A percentile compares a stretch with the other conserved stretches of the same genome.
phyloP scores from a whole-genome alignment of 1,139 yeast genomes.

The Sugiyamaella neomexicana region DNA sequence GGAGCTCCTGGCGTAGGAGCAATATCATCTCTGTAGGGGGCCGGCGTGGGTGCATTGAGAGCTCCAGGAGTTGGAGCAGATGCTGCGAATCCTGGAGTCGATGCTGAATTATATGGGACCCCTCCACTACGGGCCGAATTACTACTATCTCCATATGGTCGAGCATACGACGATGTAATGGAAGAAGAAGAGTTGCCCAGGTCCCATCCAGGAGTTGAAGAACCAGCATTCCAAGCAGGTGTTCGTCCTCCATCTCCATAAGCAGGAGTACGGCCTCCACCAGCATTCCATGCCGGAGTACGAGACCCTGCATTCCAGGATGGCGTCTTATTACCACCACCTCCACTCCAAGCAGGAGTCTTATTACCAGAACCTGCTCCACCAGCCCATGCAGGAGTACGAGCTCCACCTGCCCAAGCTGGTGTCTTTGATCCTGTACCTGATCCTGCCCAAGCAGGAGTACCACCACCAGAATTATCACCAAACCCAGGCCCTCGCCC shows the following conservation, averaged over 20 bases:
- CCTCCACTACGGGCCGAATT: slow-evolving; percentile 28
- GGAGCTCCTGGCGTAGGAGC: slow-evolving; percentile 45
- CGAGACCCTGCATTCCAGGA: not conserved
- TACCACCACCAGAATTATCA: slow-evolving; percentile 41
- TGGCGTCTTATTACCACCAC: slow-evolving; percentile 38
- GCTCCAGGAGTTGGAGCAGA: slow-evolving; percentile 51
- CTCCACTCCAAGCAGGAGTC: slow-evolving; percentile 41
- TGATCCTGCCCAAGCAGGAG: slow-evolving; percentile 46
- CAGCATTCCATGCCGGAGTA: slow-evolving; percentile 39
- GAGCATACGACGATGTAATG: not conserved
- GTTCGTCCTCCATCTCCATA: slow-evolving; percentile 44
- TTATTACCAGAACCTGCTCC: slow-evolving; percentile 36
- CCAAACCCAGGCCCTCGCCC: slow-evolving; percentile 50
- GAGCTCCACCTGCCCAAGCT: slow-evolving; percentile 44
- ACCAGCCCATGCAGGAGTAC: slow-evolving; percentile 44
- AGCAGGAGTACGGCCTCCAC: slow-evolving; percentile 39
- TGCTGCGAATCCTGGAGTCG: slow-evolving; percentile 52
- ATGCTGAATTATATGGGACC: slow-evolving; percentile 34
- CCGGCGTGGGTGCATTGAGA: slow-evolving; percentile 44
- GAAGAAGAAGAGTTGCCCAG: slow-evolving; percentile 1
- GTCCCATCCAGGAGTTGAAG: slow-evolving; percentile 36
- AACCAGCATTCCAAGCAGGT: slow-evolving; percentile 38
- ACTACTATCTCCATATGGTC: not conserved
- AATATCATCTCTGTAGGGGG: slow-evolving; percentile 46
- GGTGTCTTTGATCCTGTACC: slow-evolving; percentile 44